phyloP scores from a whole-genome alignment of 805 yeast species.

The Candida ipomoeae region DNA sequence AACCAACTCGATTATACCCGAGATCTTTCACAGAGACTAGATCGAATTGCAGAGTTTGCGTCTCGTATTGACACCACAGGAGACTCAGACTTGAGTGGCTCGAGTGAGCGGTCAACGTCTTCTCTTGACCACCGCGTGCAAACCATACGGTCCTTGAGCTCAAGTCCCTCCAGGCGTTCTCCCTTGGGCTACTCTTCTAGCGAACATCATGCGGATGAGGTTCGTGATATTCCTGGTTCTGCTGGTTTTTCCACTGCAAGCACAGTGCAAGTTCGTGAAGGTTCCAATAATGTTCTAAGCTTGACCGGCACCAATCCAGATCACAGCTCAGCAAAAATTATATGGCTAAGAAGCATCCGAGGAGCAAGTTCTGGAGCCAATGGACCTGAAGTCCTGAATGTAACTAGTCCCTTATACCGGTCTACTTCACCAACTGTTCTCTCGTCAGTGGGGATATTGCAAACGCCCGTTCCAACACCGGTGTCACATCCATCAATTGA shows the following conservation, averaged over 20 bases:
- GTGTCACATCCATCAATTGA: neutral
- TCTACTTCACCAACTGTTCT: neutral
- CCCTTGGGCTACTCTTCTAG: neutral
- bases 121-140: conserved; percentile 1
- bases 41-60: conserved; percentile 24
- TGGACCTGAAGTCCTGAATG: neutral
- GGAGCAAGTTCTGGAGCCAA: neutral
- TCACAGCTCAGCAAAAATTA: neutral
- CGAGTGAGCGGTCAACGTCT: neutral
- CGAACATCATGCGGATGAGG: neutral
- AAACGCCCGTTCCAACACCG: neutral
- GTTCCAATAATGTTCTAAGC: neutral
- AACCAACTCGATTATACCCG: neutral
- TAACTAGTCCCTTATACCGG: neutral
- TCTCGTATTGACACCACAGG: conserved; percentile 13
- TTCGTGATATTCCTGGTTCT: neutral
- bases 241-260: neutral
- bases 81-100: conserved; percentile 1
- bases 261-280: neutral
- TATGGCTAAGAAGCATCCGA: neutral
- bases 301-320: neutral
- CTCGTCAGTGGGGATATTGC: neutral
- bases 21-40: conserved; percentile 17
- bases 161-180: conserved; percentile 1
- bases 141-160: conserved; percentile 3